Percentiles rank a stretch among this genome's conserved stretches.
Evolutionary conservation across 1,284 basidiomycete species (phyloP).

Genomic region (Tilletia setariae): DNA sequence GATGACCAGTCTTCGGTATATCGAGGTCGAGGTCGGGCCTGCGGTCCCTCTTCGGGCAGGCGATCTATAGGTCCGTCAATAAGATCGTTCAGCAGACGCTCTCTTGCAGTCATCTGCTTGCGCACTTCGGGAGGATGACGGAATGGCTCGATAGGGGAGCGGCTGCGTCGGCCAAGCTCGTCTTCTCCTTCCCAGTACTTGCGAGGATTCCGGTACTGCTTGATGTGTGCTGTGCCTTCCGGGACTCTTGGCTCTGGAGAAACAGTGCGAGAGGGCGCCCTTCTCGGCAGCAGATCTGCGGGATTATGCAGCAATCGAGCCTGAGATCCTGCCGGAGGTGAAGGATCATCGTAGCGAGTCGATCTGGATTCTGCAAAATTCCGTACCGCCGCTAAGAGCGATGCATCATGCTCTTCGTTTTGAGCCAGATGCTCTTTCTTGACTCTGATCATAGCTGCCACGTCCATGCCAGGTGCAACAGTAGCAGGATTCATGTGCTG

Average conservation of each 20-base stretch:
- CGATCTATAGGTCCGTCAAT: conserved; percentile 3
- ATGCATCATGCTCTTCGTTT: too few relatives aligned
- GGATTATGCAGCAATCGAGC: background rate
- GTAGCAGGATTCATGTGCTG: too few relatives aligned
- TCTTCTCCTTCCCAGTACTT: conserved; percentile 7
- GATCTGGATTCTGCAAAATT: too few relatives aligned
- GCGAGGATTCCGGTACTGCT: background rate
- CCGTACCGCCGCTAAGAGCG: too few relatives aligned
- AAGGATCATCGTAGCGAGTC: background rate
- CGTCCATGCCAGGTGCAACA: too few relatives aligned
- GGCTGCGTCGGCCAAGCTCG: background rate
- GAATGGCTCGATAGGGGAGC: background rate
- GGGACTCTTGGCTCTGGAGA: background rate
- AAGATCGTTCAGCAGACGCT: background rate
- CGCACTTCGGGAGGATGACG: background rate
- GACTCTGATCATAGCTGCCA: background rate
- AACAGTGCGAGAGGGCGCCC: background rate
- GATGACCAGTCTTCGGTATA: conserved; percentile 11
- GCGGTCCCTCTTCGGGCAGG: background rate
- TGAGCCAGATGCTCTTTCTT: background rate
- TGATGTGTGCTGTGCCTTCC: background rate
- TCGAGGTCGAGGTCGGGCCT: background rate
- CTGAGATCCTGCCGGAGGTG: background rate
- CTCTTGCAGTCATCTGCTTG: background rate
- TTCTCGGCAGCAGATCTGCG: background rate